Base-by-base conservation (phyloP, 306 rosid species). In the Prunus campanulata region DNA sequence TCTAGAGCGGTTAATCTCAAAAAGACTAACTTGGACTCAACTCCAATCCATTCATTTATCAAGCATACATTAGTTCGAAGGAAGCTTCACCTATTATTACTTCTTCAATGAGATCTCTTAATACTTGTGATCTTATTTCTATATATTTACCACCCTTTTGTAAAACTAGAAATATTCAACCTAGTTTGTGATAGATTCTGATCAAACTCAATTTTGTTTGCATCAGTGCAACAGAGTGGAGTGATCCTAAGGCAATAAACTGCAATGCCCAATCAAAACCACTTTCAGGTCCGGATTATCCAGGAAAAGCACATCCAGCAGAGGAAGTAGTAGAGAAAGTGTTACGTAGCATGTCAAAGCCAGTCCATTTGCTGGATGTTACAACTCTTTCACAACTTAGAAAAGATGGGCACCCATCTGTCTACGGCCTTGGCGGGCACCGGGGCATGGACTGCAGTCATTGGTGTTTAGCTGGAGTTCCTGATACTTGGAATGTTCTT, bases 401-500 rank as follows among this genome's bases (percentile, higher is more conserved):
- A 15, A 86, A 81, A 85, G 93, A 91, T 78, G 96, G 85, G 1
- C 96, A 91, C 76, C 96, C 96, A 0, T 91, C 96, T 5, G 79
- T 87, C 19, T 91, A 84, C 49, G 93, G 93, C 52, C 22, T n/a
- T 52, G 90, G 89, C 3, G 87, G 88, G 16, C 87, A 83, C 76
- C 59, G 56, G 0, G 80, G 8, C 79, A 75, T 76, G 78, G 96
- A 91, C 78, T 91, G 96, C 48, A 91, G 81, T 74, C 96, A 91
- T 55, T 91, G 96, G 96, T 91, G 96, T 60, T 78, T 91, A 8
- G 75, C 93, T 18, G 96, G 96, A 32, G 87, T 91, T 76, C 91
- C 96, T 48, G 96, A 91, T 68, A 86, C 86, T 39, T 91, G 93
- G 96, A 91, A 87, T 78, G 16, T 74, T 2, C 83, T 91, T 47